These are phyloP conservation scores for Aspergillus sp. DNA, from an alignment of 2,329 filamentous ascomycete genomes.

Conservation along the genomic window DNA sequence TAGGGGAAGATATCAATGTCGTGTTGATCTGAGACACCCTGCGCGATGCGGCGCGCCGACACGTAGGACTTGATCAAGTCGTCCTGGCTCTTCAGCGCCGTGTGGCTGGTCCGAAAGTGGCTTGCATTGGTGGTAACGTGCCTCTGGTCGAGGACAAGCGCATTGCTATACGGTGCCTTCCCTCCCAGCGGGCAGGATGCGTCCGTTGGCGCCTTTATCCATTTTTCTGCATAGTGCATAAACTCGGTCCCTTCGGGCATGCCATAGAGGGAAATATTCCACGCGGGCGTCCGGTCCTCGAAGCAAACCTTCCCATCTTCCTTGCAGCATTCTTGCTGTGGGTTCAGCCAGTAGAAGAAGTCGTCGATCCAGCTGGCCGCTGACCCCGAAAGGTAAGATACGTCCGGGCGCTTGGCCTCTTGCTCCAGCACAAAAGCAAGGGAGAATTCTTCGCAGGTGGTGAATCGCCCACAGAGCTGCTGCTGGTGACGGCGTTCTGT, in stretches of 20 bases:
- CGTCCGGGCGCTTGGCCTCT: constrained; percentile 77
- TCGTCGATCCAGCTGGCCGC: constrained; percentile 96
- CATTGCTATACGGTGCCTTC: constrained; percentile 74
- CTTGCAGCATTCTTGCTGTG: constrained; percentile 66
- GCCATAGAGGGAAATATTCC: constrained; percentile 80
- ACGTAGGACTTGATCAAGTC: constrained; percentile 91
- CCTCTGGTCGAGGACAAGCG: constrained; percentile 66
- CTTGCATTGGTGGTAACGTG: constrained; percentile 63
- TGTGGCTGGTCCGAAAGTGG: constrained; percentile 87
- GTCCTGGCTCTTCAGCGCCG: constrained; percentile 72
- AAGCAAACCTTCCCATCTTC: constrained; percentile 69
- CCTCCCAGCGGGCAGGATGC: constrained; percentile 82
- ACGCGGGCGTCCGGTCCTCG: constrained; percentile 61
- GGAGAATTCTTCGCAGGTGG: constrained; percentile 74
- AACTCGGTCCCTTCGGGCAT: constrained; percentile 96
- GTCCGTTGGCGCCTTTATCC: constrained; percentile 69
- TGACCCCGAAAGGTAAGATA: constrained; percentile 80
- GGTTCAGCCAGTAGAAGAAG: constrained; percentile 94
- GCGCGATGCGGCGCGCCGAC: constrained; percentile 76
- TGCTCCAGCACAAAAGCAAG: constrained; percentile 86
- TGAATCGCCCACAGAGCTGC: constrained; percentile 82
- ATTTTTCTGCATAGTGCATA: constrained; percentile 71
- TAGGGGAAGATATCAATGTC: constrained; percentile 86
- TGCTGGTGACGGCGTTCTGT: constrained; percentile 69
- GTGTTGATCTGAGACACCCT: constrained; percentile 61